phyloP scores from a whole-genome alignment of 169 alveolate genomes.

The Babesia bovis region DNA sequence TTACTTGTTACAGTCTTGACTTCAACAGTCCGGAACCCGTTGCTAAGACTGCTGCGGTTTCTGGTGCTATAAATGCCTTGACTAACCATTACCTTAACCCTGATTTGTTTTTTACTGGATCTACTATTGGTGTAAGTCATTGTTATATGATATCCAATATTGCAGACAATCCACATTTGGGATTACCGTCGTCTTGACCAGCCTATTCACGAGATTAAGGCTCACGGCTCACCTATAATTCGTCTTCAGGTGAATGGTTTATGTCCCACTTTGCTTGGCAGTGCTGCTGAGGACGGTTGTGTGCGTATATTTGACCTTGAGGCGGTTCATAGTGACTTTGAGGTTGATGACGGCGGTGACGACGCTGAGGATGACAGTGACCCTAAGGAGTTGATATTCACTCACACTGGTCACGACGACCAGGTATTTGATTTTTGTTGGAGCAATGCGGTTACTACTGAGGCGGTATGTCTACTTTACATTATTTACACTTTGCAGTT shows the following conservation, averaged over 20 bases:
- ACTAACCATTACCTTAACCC: conserved; percentile 40
- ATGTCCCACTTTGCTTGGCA: conserved; percentile 37
- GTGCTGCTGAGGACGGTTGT: conserved; percentile 62
- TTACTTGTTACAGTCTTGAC: conserved; percentile 1
- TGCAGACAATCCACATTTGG: conserved; percentile 62
- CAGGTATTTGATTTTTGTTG: conserved; percentile 63
- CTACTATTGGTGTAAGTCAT: conserved; percentile 53
- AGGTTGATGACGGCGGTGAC: conserved; percentile 9
- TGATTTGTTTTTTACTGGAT: conserved; percentile 60
- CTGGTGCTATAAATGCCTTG: conserved; percentile 53
- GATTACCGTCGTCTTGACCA: conserved; percentile 41
- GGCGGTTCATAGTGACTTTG: conserved; percentile 22
- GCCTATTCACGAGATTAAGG: conserved; percentile 54
- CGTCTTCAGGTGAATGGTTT: conserved; percentile 53
- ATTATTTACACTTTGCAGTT: conserved; percentile 2
- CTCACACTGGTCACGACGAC: conserved; percentile 67
- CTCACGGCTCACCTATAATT: conserved; percentile 54
- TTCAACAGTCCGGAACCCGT: background rate
- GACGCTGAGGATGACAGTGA: conserved; percentile 45
- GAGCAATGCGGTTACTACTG: conserved; percentile 44
- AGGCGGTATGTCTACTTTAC: conserved; percentile 18
- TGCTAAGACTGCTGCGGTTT: conserved; percentile 25
- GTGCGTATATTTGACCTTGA: conserved; percentile 60
- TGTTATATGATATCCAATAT: background rate
- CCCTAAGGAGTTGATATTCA: conserved; percentile 61